Evolutionary conservation across 2,329 filamentous ascomycete species (phyloP).

Genomic region (Scedosporium minutisporum): DNA sequence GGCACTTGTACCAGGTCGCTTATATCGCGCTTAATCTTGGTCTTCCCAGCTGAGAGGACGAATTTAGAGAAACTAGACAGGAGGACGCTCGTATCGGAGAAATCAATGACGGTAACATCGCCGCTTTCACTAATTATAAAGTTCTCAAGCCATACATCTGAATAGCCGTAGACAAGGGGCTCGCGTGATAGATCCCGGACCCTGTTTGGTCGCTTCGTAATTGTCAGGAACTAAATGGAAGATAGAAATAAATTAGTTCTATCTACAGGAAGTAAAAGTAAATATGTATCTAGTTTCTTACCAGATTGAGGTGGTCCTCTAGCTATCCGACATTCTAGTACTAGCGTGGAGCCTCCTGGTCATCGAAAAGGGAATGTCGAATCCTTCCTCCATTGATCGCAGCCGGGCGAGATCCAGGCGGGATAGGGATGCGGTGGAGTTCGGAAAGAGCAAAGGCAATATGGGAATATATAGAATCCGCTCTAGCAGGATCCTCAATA

Average conservation of each 20-base stretch:
- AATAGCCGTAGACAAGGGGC: conserved; percentile 13
- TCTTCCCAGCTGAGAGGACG: not conserved
- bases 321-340: conserved; percentile 12
- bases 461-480: conserved; percentile 8
- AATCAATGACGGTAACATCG: conserved; percentile 10
- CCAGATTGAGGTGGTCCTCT: conserved; percentile 12
- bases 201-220: conserved; percentile 2
- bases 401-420: not conserved
- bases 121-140: conserved; percentile 11
- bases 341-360: conserved; percentile 7
- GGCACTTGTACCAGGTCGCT: conserved; percentile 7
- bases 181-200: conserved; percentile 10
- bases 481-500: conserved; percentile 7
- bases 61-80: conserved; percentile 12
- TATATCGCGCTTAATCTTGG: conserved; percentile 7
- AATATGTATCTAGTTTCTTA: conserved; percentile 7
- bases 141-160: conserved; percentile 11
- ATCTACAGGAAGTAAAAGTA: not conserved
- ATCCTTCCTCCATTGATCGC: conserved; percentile 1
- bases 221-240: conserved; percentile 2
- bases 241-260: not conserved
- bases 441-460: conserved; percentile 11
- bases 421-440: conserved; percentile 12
- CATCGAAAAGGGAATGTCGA: conserved; percentile 9
- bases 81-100: conserved; percentile 11